A percentile compares a stretch with the other conserved stretches of the same genome.
Evolutionary conservation across 2,329 filamentous ascomycete genomes (phyloP).

Genomic region (Aureobasidium uvarum): DNA sequence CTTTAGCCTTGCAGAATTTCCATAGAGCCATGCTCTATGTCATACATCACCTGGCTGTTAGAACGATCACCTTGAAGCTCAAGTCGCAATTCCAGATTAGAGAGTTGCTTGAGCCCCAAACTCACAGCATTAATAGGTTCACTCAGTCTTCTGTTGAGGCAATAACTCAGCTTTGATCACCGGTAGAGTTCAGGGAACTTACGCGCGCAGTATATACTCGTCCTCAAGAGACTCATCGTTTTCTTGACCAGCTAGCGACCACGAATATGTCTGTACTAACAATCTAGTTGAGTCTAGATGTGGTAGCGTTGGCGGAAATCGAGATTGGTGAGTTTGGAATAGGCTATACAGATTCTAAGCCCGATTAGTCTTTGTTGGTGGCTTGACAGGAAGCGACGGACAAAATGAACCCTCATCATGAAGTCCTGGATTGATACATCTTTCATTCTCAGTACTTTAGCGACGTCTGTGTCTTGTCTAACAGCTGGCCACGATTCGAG

Average conservation of each 20-base stretch:
- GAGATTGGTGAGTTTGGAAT: neutral
- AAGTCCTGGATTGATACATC: neutral
- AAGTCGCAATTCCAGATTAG: neutral
- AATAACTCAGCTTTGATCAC: neutral
- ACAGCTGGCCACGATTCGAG: neutral
- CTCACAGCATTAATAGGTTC: neutral
- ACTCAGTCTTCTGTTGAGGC: neutral
- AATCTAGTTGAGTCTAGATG: neutral
- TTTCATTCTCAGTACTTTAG: neutral
- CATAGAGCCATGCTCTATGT: neutral
- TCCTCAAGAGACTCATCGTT: neutral
- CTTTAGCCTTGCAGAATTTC: neutral
- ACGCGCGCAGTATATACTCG: neutral
- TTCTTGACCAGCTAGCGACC: neutral
- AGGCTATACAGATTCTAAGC: neutral
- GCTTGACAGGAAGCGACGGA: neutral
- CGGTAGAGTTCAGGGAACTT: neutral
- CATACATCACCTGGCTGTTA: neutral
- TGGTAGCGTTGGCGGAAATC: neutral
- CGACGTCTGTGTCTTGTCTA: neutral
- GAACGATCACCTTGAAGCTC: neutral
- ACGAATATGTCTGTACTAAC: neutral
- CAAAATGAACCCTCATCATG: neutral
- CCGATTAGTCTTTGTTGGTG: neutral
- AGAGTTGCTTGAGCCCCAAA: neutral